phyloP scores from a whole-genome alignment of 1,284 basidiomycete genomes.

The Vanrija sp. region DNA sequence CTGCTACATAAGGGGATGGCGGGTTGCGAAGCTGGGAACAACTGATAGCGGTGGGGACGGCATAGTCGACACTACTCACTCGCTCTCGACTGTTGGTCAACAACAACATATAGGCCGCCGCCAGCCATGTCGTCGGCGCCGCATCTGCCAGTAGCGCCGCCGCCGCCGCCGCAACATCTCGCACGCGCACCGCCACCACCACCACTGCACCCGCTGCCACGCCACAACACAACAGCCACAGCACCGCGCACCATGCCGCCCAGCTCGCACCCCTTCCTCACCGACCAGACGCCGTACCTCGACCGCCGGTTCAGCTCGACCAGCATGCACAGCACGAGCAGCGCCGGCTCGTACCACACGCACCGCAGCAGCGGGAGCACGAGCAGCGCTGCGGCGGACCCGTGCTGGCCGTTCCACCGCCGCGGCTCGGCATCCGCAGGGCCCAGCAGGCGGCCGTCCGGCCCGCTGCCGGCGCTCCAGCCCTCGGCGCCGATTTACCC shows the following conservation, averaged over 20 bases:
- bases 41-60: too few relatives aligned
- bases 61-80: too few relatives aligned
- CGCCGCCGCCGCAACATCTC: not conserved
- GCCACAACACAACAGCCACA: not conserved
- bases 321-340: not conserved
- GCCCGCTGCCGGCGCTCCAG: not conserved
- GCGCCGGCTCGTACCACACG: not conserved
- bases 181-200: not conserved
- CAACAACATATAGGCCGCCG: not conserved
- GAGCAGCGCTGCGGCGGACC: not conserved
- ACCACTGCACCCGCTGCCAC: not conserved
- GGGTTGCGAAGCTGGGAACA: too few relatives aligned
- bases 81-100: not conserved
- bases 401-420: slow-evolving; percentile 1
- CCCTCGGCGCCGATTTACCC: not conserved
- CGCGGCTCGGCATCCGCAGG: not conserved
- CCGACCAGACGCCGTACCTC: slow-evolving; percentile 26
- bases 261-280: slow-evolving; percentile 23
- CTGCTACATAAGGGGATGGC: too few relatives aligned
- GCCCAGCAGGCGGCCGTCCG: not conserved
- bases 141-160: not conserved
- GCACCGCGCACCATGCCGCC: not conserved
- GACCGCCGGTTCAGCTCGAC: not conserved
- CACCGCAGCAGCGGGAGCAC: not conserved
- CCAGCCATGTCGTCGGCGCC: not conserved